phyloP scores from a whole-genome alignment of 371 early-diverging fungal genomes.

The Mucor lusitanicus region DNA sequence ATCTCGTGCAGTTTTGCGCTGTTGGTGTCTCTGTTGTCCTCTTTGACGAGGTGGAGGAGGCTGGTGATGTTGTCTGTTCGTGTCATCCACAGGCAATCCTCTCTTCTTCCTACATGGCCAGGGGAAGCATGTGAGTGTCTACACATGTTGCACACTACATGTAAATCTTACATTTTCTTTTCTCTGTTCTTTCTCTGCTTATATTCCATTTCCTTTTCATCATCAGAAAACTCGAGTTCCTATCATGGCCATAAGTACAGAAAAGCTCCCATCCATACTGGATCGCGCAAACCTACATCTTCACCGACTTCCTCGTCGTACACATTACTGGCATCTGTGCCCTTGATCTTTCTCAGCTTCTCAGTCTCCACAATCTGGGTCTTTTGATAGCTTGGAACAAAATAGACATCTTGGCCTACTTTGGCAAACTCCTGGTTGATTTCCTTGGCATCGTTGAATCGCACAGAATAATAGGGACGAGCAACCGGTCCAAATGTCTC shows the following conservation, averaged over 20 bases:
- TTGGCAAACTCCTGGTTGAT: slow-evolving; percentile 45
- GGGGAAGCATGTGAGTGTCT: background rate
- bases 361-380: slow-evolving; percentile 71
- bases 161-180: slow-evolving; percentile 24
- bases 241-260: too few relatives aligned
- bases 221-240: slow-evolving; percentile 89
- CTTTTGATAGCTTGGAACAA: slow-evolving; percentile 47
- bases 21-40: background rate
- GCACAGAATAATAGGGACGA: slow-evolving; percentile 81
- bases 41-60: background rate
- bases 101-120: slow-evolving; percentile 10
- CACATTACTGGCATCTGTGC: slow-evolving; percentile 90
- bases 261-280: background rate
- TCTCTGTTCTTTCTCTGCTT: slow-evolving; percentile 44
- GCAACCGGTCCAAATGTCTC: slow-evolving; percentile 95
- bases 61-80: background rate
- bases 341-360: slow-evolving; percentile 68
- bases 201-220: slow-evolving; percentile 75
- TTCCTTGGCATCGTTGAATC: slow-evolving; percentile 68
- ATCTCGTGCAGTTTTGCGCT: background rate
- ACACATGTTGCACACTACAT: background rate
- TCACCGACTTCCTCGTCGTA: slow-evolving; percentile 91
- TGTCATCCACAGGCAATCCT: background rate
- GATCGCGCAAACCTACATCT: slow-evolving; percentile 50
- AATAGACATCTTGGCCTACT: slow-evolving; percentile 65